A percentile compares a stretch with the other conserved stretches of the same genome.
Evolutionary conservation across 2,329 filamentous ascomycete genomes (phyloP).

Genomic region (Cytospora mali): DNA sequence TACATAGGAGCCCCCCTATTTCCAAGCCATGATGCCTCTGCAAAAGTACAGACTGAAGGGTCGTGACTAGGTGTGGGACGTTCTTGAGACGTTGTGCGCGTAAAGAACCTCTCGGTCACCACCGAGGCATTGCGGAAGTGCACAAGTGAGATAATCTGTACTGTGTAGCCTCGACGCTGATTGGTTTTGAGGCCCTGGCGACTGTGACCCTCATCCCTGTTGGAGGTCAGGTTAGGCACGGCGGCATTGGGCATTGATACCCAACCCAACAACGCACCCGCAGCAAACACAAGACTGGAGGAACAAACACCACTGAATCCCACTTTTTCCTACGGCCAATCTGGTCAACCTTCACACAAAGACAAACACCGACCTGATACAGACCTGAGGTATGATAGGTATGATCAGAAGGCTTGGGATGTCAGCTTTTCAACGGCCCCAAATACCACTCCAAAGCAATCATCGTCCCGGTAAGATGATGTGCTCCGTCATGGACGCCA

Average conservation of each 20-base stretch:
- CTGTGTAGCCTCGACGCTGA: slow-evolving; percentile 17
- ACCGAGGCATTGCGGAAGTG: background rate
- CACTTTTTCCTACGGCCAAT: slow-evolving; percentile 18
- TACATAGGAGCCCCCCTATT: background rate
- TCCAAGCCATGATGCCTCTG: background rate
- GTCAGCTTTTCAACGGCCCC: slow-evolving; percentile 12
- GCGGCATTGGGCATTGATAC: slow-evolving; percentile 22
- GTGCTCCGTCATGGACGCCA: background rate
- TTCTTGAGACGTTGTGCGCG: background rate
- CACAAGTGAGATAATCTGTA: slow-evolving; percentile 9
- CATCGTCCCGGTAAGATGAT: background rate
- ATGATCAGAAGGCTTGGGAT: slow-evolving; percentile 12
- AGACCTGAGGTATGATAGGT: slow-evolving; percentile 11
- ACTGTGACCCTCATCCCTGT: slow-evolving; percentile 15
- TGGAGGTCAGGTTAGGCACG: slow-evolving; percentile 20
- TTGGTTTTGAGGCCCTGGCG: slow-evolving; percentile 15
- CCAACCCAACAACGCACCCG: slow-evolving; percentile 11
- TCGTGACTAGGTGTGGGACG: background rate
- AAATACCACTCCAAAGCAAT: slow-evolving; percentile 5
- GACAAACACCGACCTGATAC: background rate
- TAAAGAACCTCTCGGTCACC: background rate
- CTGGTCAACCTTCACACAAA: slow-evolving; percentile 1
- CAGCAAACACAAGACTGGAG: background rate
- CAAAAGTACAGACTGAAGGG: background rate
- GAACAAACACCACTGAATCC: slow-evolving; percentile 8